Evolutionary conservation across 2,329 filamentous ascomycete species (phyloP).

Genomic region (Emmonsia crescens): DNA sequence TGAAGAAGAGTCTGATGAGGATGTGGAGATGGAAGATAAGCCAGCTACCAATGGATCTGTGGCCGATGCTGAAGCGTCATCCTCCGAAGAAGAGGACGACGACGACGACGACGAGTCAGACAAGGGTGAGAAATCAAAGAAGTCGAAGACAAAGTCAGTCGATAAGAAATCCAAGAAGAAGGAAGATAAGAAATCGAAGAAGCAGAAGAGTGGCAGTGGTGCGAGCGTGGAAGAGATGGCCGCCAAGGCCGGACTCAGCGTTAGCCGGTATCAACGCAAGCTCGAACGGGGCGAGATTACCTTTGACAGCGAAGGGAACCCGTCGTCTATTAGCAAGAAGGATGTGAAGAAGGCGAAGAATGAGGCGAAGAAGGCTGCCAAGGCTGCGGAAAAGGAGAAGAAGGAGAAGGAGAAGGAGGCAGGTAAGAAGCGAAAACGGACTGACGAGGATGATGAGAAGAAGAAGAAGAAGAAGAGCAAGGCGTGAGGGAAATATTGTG

Average conservation of each 20-base stretch:
- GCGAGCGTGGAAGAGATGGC: conserved; percentile 48
- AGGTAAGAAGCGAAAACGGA: conserved; percentile 62
- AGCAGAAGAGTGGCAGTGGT: conserved; percentile 25
- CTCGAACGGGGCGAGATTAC: conserved; percentile 64
- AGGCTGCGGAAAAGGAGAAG: conserved; percentile 32
- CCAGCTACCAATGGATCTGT: conserved; percentile 11
- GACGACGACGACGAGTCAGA: conserved; percentile 14
- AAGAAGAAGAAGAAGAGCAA: conserved; percentile 57
- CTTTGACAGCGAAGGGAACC: conserved; percentile 53
- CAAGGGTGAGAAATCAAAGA: conserved; percentile 18
- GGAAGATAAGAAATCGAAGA: conserved; percentile 20
- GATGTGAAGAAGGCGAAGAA: conserved; percentile 63
- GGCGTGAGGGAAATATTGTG: conserved; percentile 22
- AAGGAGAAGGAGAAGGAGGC: conserved; percentile 41
- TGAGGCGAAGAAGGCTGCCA: conserved; percentile 45
- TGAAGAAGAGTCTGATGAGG: conserved; percentile 29
- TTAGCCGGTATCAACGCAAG: conserved; percentile 69
- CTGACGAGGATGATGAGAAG: conserved; percentile 47
- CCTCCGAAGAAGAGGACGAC: conserved; percentile 5
- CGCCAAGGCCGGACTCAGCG: conserved; percentile 55
- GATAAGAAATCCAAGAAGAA: conserved; percentile 8
- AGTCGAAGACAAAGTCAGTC: background rate
- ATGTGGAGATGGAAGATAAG: conserved; percentile 28
- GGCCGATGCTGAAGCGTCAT: conserved; percentile 17
- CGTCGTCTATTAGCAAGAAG: conserved; percentile 62